Conservation (phyloP, 2,329 filamentous ascomycete genomes). For the Metarhizium humberi region DNA sequence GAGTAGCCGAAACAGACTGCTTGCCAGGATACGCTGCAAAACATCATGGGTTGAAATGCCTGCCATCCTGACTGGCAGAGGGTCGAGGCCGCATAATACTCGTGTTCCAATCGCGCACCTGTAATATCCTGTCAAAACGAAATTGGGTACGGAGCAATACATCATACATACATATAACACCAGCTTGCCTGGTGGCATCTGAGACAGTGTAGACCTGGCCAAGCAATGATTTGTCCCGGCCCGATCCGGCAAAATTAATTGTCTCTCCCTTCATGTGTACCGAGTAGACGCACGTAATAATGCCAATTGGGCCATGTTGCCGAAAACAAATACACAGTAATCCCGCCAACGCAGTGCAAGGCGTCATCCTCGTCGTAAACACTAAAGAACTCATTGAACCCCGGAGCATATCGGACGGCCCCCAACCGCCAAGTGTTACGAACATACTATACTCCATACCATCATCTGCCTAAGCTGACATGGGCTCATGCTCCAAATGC, state of each 20-base stretch:
- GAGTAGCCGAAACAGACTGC: no score
- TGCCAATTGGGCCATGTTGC: neutral
- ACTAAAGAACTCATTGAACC: neutral
- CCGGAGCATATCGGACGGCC: neutral
- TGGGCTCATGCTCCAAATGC: neutral
- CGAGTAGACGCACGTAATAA: neutral
- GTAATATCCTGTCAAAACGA: no score
- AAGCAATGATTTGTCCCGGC: neutral
- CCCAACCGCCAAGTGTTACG: neutral
- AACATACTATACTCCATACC: neutral
- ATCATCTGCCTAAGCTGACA: neutral
- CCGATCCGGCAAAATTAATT: neutral
- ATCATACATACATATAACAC: no score
- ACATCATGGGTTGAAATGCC: no score
- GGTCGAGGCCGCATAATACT: no score
- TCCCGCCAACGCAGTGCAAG: neutral
- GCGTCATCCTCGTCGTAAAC: neutral
- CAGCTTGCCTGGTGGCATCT: neutral
- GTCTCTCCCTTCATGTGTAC: neutral
- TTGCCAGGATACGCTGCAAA: no score
- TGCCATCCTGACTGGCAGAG: no score
- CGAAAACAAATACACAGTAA: neutral
- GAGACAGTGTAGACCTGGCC: neutral
- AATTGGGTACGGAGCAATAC: no score
- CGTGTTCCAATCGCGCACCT: no score